phyloP scores from a whole-genome alignment of 2,329 filamentous ascomycete genomes.

The Hypoxylon sp. region DNA sequence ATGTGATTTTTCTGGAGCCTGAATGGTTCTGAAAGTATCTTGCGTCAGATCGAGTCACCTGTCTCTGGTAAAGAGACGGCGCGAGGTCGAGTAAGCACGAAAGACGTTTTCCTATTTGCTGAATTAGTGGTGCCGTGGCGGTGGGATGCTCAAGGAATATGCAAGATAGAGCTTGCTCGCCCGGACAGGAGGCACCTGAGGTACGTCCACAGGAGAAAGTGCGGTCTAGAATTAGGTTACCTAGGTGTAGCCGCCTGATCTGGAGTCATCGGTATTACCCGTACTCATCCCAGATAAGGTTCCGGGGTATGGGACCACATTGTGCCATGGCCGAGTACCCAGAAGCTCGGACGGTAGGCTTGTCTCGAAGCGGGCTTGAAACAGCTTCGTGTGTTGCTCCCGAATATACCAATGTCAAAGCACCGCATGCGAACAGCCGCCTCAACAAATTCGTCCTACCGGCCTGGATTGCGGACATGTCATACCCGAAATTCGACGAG shows the following conservation, averaged over 20 bases:
- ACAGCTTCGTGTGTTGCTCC: constrained; percentile 21
- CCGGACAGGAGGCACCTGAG: constrained; percentile 11
- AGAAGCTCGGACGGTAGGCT: constrained; percentile 20
- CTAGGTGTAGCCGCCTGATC: constrained; percentile 37
- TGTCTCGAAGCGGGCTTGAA: constrained; percentile 13
- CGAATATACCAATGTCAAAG: constrained; percentile 29
- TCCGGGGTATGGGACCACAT: constrained; percentile 22
- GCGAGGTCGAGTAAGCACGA: constrained; percentile 7
- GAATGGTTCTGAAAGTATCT: constrained; percentile 7
- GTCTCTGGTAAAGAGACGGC: constrained; percentile 2
- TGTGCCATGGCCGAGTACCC: constrained; percentile 22
- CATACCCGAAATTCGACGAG: constrained; percentile 27
- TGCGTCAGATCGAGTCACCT: constrained; percentile 23
- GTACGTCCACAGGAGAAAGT: neutral
- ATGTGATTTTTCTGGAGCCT: constrained; percentile 19
- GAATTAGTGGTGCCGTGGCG: constrained; percentile 34
- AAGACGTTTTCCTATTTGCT: constrained; percentile 27
- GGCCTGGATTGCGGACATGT: constrained; percentile 19
- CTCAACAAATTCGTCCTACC: constrained; percentile 34
- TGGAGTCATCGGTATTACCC: constrained; percentile 24
- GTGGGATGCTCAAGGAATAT: constrained; percentile 30
- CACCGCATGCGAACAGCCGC: constrained; percentile 30
- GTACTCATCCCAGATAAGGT: constrained; percentile 24
- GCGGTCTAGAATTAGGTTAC: constrained; percentile 24
- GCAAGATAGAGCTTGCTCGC: constrained; percentile 28